Evolutionary conservation across 345 rosid species (phyloP).

Genomic region (Eucalyptus shirleyi): DNA sequence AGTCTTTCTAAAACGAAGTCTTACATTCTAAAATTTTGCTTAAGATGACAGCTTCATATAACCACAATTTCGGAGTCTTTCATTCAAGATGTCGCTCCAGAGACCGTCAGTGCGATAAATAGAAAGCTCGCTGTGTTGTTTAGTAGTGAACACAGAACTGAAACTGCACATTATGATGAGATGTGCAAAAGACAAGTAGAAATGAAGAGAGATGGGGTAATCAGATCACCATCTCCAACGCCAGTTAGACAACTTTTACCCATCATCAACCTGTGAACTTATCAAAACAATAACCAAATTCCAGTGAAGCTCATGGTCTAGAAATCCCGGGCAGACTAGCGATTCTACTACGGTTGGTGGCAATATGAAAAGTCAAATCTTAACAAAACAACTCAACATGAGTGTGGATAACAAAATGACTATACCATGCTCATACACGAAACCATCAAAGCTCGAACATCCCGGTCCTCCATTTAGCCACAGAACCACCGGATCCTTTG

Average conservation of each 20-base stretch:
- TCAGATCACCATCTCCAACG: neutral
- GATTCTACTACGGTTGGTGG: neutral
- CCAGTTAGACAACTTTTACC: neutral
- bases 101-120: neutral
- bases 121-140: neutral
- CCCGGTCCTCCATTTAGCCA: constrained; percentile 41
- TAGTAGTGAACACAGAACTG: neutral
- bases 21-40: neutral
- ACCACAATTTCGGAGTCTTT: neutral
- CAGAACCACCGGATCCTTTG: constrained; percentile 16
- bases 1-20: neutral
- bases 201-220: neutral
- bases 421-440: constrained; percentile 22
- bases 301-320: neutral
- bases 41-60: neutral
- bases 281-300: neutral
- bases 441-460: constrained; percentile 33
- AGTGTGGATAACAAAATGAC: neutral
- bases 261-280: neutral
- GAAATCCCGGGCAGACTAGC: neutral
- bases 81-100: neutral
- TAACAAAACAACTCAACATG: neutral
- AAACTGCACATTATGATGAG: neutral
- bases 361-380: neutral
- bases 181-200: neutral